phyloP scores from a whole-genome alignment of 768 basidiomycete genomes.

The Tricholoma sp. region DNA sequence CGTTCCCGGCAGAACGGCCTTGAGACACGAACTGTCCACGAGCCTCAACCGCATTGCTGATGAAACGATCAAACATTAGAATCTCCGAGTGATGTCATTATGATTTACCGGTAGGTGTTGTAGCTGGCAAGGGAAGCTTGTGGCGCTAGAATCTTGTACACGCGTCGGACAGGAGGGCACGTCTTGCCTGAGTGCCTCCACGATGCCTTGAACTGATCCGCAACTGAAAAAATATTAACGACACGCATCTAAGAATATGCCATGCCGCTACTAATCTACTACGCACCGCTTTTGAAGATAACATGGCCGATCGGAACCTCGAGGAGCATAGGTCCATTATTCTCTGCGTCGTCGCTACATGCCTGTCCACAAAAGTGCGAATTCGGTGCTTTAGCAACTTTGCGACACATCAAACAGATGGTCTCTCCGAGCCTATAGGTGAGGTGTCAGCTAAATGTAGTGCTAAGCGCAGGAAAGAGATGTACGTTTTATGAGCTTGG shows the following conservation, averaged over 20 bases:
- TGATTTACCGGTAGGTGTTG: conserved; percentile 58
- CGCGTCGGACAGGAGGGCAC: conserved; percentile 52
- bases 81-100: background rate
- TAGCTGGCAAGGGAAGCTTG: conserved; percentile 48
- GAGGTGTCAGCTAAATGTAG: background rate
- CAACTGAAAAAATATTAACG: conserved; percentile 30
- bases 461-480: background rate
- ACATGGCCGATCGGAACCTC: conserved; percentile 56
- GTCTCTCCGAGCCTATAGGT: conserved; percentile 37
- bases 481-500: conserved; percentile 44
- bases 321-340: conserved; percentile 49
- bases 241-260: background rate
- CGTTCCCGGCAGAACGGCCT: conserved; percentile 60
- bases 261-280: conserved; percentile 3
- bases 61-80: background rate
- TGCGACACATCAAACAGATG: conserved; percentile 57
- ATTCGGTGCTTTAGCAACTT: conserved; percentile 45
- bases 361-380: conserved; percentile 59
- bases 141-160: conserved; percentile 61
- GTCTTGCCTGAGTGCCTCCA: conserved; percentile 56
- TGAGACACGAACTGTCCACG: conserved; percentile 51
- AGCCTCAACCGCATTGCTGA: conserved; percentile 50
- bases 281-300: conserved; percentile 61
- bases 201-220: conserved; percentile 62
- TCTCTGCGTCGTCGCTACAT: conserved; percentile 51